phyloP scores from a whole-genome alignment of 345 rosid genomes.

The Raphanus sativus region DNA sequence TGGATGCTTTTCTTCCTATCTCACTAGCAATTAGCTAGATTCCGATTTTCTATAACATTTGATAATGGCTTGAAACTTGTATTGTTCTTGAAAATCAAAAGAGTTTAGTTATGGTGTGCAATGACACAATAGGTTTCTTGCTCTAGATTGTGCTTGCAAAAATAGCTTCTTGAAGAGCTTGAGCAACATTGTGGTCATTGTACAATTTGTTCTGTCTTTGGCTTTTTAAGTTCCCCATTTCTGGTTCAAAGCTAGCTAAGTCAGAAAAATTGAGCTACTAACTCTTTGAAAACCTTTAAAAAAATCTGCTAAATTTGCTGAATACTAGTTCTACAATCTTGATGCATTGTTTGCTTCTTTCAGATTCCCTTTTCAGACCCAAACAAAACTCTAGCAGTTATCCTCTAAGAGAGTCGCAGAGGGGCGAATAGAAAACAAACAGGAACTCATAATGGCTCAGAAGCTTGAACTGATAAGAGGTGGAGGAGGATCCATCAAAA shows the following conservation, averaged over 20 bases:
- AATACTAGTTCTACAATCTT: background rate
- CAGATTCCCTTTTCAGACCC: background rate
- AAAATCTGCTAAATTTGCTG: too few relatives aligned
- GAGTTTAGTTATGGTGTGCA: too few relatives aligned
- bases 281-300: background rate
- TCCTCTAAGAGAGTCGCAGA: background rate
- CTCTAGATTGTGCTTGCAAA: background rate
- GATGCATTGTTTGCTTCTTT: background rate
- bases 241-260: background rate
- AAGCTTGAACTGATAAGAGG: conserved; percentile 73
- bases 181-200: background rate
- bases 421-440: conserved; percentile 18
- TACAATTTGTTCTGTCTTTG: background rate
- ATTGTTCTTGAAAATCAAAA: too few relatives aligned
- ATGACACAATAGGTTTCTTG: too few relatives aligned
- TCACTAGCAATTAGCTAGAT: background rate
- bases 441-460: conserved; percentile 54
- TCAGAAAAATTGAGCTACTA: background rate
- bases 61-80: too few relatives aligned
- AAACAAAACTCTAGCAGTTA: conserved; percentile 20
- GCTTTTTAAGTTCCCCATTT: background rate
- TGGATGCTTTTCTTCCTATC: background rate
- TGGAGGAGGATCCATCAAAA: conserved; percentile 83
- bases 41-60: background rate
- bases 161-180: background rate